These are phyloP conservation scores for Fomitopsis palustris DNA, from an alignment of 1,284 basidiomycete genomes.

Conservation along the genomic window DNA sequence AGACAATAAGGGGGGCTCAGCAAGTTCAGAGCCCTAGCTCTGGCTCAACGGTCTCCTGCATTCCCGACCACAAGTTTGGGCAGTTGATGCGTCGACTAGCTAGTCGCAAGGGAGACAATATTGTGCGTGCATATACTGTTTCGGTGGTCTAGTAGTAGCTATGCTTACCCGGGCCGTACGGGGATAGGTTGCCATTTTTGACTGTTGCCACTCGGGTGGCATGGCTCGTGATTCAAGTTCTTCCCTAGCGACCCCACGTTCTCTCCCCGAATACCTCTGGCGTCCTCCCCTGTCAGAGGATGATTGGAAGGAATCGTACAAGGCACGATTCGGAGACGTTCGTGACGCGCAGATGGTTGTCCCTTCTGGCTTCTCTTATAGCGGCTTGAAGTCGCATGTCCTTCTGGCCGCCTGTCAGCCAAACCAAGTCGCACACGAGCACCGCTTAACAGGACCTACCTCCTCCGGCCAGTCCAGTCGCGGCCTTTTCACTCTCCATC, in stretches of 20 bases:
- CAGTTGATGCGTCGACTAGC: not conserved
- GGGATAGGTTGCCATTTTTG: not conserved
- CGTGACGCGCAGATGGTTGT: too few relatives aligned
- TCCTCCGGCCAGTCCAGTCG: not conserved
- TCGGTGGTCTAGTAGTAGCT: not conserved
- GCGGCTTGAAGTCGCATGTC: not conserved
- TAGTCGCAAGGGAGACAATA: not conserved
- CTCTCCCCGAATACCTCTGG: too few relatives aligned
- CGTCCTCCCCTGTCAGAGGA: too few relatives aligned
- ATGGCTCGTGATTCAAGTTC: too few relatives aligned
- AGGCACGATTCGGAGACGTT: too few relatives aligned
- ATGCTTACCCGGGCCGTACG: too few relatives aligned
- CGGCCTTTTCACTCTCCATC: not conserved
- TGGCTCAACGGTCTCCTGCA: not conserved
- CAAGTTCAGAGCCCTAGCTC: not conserved
- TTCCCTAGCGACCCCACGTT: too few relatives aligned
- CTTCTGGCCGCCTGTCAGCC: not conserved
- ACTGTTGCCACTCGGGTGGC: not conserved
- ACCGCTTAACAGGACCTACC: not conserved
- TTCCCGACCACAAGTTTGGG: constrained; percentile 1
- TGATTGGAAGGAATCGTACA: too few relatives aligned
- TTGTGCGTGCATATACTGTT: not conserved
- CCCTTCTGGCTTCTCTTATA: not conserved
- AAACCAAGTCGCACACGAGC: not conserved
- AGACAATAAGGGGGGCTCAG: too few relatives aligned